phyloP scores from a whole-genome alignment of 2,329 filamentous ascomycete genomes.

The Podosphaera fusca region DNA sequence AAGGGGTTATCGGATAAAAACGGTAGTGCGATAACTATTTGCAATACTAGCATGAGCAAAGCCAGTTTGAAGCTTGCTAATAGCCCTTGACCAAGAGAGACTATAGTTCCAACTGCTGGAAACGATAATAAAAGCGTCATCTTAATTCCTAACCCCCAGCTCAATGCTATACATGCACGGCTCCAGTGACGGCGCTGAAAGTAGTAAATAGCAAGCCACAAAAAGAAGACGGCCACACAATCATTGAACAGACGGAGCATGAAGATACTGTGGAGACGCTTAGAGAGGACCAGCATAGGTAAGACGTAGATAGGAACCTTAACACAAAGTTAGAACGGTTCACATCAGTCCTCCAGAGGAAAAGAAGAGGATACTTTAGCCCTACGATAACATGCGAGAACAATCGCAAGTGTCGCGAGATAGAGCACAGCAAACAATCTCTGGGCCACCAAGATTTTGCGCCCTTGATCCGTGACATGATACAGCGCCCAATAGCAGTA shows the following conservation, averaged over 20 bases:
- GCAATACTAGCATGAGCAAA: conserved; percentile 51
- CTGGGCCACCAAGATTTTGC: conserved; percentile 60
- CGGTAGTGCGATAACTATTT: conserved; percentile 41
- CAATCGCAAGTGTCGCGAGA: conserved; percentile 47
- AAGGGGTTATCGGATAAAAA: conserved; percentile 42
- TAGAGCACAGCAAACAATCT: conserved; percentile 64
- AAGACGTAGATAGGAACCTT: conserved; percentile 72
- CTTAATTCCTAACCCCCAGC: conserved; percentile 69
- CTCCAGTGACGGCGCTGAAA: conserved; percentile 59
- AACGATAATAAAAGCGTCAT: conserved; percentile 74
- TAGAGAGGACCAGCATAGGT: conserved; percentile 66
- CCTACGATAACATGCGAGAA: conserved; percentile 59
- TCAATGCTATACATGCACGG: conserved; percentile 48
- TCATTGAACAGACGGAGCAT: conserved; percentile 90
- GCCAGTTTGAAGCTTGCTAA: conserved; percentile 41
- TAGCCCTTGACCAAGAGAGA: conserved; percentile 52
- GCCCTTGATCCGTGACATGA: conserved; percentile 50
- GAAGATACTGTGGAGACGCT: conserved; percentile 83
- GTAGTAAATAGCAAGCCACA: conserved; percentile 60
- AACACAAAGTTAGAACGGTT: not conserved
- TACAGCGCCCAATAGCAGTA: conserved; percentile 73
- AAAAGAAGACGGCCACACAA: conserved; percentile 61
- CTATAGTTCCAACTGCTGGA: conserved; percentile 55
- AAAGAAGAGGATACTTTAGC: conserved; percentile 32
- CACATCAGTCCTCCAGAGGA: not conserved